Evolutionary conservation across 768 basidiomycete genomes (phyloP).

Genomic region (Amanita exitialis): DNA sequence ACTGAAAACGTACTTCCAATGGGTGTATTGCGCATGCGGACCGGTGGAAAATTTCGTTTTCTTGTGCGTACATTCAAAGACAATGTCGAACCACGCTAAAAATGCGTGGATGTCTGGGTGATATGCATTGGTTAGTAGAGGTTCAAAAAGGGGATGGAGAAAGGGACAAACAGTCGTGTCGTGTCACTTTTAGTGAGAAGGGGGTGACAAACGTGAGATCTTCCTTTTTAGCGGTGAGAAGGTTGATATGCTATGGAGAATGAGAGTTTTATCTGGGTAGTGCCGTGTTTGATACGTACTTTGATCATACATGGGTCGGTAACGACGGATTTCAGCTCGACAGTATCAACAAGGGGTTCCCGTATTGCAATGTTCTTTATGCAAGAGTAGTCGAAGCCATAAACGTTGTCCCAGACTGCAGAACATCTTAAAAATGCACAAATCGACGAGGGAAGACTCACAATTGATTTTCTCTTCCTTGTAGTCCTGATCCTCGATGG

Average conservation of each 20-base stretch:
- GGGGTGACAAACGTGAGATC: constrained; percentile 80
- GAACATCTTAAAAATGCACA: not conserved
- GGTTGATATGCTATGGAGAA: constrained; percentile 64
- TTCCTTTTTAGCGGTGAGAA: constrained; percentile 89
- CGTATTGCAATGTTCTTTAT: constrained; percentile 97
- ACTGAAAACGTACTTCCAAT: constrained; percentile 74
- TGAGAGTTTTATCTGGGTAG: not conserved
- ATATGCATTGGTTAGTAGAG: not conserved
- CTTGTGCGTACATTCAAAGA: constrained; percentile 94
- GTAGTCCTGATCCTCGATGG: constrained; percentile 99
- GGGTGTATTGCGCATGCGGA: constrained; percentile 93
- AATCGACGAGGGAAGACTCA: constrained; percentile 26
- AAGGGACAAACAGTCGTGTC: constrained; percentile 77
- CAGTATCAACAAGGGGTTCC: constrained; percentile 98
- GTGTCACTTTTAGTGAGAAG: constrained; percentile 72
- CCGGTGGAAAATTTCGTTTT: constrained; percentile 95
- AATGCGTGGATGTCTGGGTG: constrained; percentile 86
- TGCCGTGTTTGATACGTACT: constrained; percentile 26
- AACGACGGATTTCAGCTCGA: constrained; percentile 91
- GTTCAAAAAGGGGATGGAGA: not conserved
- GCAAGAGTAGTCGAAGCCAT: constrained; percentile 98
- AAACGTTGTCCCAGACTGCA: constrained; percentile 99
- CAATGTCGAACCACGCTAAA: constrained; percentile 98
- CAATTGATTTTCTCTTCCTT: constrained; percentile 99
- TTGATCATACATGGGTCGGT: constrained; percentile 89